A percentile compares a stretch with the other conserved stretches of the same genome.
Evolutionary conservation across 768 basidiomycete genomes (phyloP).

Genomic region (Rubroboletus pulcherrimus): DNA sequence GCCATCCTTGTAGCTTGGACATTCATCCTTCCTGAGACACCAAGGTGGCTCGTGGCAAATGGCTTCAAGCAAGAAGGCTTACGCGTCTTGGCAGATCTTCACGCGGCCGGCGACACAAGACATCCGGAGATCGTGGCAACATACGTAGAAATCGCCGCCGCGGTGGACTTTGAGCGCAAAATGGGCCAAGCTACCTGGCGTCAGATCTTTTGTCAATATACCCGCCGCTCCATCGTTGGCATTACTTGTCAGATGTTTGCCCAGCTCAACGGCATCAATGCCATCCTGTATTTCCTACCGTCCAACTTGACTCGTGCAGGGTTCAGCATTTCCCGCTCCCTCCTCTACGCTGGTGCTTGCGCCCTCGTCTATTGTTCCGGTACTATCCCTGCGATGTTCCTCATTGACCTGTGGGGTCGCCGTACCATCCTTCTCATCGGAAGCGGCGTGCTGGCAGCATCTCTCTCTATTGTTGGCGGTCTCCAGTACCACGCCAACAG

Average conservation of each 20-base stretch:
- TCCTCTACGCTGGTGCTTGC: conserved; percentile 46
- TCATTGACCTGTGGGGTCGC: conserved; percentile 52
- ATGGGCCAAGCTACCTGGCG: conserved; percentile 43
- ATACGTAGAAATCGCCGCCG: conserved; percentile 40
- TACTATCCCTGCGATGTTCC: conserved; percentile 51
- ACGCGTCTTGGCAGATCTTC: conserved; percentile 53
- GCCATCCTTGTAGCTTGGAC: conserved; percentile 45
- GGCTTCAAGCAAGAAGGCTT: conserved; percentile 50
- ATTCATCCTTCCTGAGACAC: conserved; percentile 48
- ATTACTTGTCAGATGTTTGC: conserved; percentile 54
- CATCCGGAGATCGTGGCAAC: conserved; percentile 42
- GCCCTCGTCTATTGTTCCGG: conserved; percentile 47
- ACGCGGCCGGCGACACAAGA: conserved; percentile 45
- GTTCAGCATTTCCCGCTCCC: conserved; percentile 39
- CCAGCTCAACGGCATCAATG: conserved; percentile 55
- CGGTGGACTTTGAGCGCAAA: conserved; percentile 37
- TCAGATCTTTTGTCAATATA: conserved; percentile 49
- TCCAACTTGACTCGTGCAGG: conserved; percentile 49
- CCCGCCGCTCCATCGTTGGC: conserved; percentile 47
- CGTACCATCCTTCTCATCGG: conserved; percentile 48
- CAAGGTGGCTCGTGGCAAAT: conserved; percentile 53
- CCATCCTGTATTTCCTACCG: conserved; percentile 56
- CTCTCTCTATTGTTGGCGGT: conserved; percentile 48
- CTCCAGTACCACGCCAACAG: conserved; percentile 45
- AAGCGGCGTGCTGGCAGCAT: conserved; percentile 39